Conservation (phyloP, 345 rosid genomes). For the Eucalyptus tenuipes region DNA sequence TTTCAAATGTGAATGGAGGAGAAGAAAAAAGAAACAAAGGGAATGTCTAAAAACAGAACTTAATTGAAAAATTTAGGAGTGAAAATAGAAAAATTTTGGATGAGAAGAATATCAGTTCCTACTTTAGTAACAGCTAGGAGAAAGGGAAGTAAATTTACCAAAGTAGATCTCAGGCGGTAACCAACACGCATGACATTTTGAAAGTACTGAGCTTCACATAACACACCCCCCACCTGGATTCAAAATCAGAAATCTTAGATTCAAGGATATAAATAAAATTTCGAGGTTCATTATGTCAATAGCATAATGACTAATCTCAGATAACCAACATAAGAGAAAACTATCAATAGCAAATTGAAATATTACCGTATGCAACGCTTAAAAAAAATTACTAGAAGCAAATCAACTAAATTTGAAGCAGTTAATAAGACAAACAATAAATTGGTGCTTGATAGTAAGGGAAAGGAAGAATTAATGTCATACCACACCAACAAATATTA, state of each 20-base stretch:
- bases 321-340: not conserved
- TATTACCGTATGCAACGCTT: not conserved
- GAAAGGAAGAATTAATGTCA: not conserved
- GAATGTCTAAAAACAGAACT: not conserved
- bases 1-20: not conserved
- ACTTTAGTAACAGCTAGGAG: not conserved
- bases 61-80: not conserved
- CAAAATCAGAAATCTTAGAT: not conserved
- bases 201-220: slow-evolving; percentile 95
- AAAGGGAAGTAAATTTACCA: slow-evolving; percentile 42
- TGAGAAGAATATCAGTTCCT: not conserved
- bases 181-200: slow-evolving; percentile 99
- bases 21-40: not conserved
- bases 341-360: not conserved
- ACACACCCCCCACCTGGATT: slow-evolving; percentile 76
- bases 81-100: not conserved
- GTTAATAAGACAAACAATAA: not conserved
- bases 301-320: not conserved
- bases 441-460: not conserved
- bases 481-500: slow-evolving; percentile 97
- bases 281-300: not conserved
- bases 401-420: not conserved
- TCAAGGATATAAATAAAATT: not conserved
- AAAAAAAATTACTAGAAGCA: not conserved
- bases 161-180: slow-evolving; percentile 75